Evolutionary conservation across 768 basidiomycete genomes (phyloP), one percentile per base, ranked within the genome.

Genomic region (Lactarius akahatsu): DNA sequence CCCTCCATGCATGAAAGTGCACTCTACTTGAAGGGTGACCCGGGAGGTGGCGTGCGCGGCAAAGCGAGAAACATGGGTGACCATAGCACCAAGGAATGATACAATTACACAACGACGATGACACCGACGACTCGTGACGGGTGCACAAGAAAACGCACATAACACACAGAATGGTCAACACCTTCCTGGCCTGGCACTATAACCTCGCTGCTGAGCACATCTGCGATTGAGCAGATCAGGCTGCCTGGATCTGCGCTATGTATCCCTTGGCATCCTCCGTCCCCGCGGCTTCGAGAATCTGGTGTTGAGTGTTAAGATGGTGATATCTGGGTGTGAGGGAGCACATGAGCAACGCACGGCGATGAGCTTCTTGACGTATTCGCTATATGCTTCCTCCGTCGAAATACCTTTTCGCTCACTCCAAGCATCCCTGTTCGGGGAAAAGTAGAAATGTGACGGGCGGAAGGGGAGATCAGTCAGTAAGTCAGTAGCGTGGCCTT

Each of bases 341-440:
- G 10, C 59, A 63, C 20, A 61, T 56, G 41, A 10, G 32, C 40
- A 58, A 72, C 82, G 67, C 71, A 91, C 95, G 80, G 82, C 79
- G 65, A 89, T 67, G 70, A 98, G 84, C 71, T 85, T 84, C 64
- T 84, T 83, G 62, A 96, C 92, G 72, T 98, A 98, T 74, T 84
- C 79, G 69, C 75, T 72, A 77, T 82, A 78, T 10, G 94, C 92
- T 0, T 87, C 87, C 73, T 93, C 92, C 77, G 86, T 82, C 55
- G 85, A 80, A 40, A 76, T 83, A 47, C 91, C 95, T 78, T 95
- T 82, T 68, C 89, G 81, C 2, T 69, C 73, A 13, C 86, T 82
- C 93, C 94, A 97, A 26, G 96, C 96, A 73, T 92, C 86, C 94
- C 94, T 95, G 72, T 23, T 41, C 10, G 47, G 32, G 20, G 47